Conservation (phyloP, 2,329 filamentous ascomycete species). For the Stachybotrys chartarum region DNA sequence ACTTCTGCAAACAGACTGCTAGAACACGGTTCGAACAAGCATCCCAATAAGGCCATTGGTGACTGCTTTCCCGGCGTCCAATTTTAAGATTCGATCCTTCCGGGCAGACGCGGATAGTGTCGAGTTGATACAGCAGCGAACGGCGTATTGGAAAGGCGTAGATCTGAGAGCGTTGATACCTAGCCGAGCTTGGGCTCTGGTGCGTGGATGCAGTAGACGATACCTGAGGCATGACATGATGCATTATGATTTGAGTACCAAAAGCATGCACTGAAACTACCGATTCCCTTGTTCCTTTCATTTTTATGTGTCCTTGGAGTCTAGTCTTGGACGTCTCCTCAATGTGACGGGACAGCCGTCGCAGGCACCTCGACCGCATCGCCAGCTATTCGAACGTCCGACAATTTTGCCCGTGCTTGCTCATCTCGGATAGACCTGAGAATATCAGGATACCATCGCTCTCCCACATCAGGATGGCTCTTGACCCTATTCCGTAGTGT, state of each 20-base stretch:
- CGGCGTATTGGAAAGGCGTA: not conserved
- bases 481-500: constrained; percentile 79
- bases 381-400: constrained; percentile 14
- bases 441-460: constrained; percentile 69
- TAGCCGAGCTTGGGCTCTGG: not conserved
- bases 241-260: not conserved
- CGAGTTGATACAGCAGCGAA: not conserved
- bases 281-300: not conserved
- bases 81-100: not conserved
- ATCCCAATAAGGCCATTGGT: constrained; percentile 56
- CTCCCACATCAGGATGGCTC: constrained; percentile 80
- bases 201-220: not conserved
- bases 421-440: constrained; percentile 50
- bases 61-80: constrained; percentile 61
- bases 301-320: constrained; percentile 1
- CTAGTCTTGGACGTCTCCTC: not conserved
- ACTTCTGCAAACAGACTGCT: constrained; percentile 40
- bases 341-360: constrained; percentile 24
- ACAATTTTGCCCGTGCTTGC: constrained; percentile 36
- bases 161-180: not conserved
- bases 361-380: constrained; percentile 9
- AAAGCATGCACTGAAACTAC: not conserved
- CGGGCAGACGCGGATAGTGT: not conserved
- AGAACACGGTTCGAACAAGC: constrained; percentile 70
- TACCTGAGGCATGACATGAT: not conserved